Evolutionary conservation across 495 filamentous ascomycete species (phyloP), one percentile per base, ranked within the genome.

Genomic region (Sphaerosporella brunnea): DNA sequence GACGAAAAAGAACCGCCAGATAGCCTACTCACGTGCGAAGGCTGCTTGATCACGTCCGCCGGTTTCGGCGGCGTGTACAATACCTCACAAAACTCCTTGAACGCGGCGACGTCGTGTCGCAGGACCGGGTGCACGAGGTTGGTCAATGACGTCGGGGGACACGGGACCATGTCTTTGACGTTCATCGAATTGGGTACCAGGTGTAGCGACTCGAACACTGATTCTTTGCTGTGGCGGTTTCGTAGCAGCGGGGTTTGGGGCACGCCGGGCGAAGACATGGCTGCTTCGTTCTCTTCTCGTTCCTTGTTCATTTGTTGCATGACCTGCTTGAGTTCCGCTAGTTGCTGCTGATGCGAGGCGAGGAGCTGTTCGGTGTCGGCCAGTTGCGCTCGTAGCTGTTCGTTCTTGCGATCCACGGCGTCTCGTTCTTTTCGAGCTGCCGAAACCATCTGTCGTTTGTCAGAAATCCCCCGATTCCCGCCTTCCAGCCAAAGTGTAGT

Each of bases 341-440:
- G 71, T 63, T 97, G 90, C 58, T 96, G 85, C 59, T 94, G 88
- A 49, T 93, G 86, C 5, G 82, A 90, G 34, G 75, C 73, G 34
- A 96, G 71, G 23, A 97, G 73, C n/a, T 70, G 64, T 63, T 96
- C 90, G 2, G 80, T 84, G 60, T 96, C 84, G 52, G 74, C 76
- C 38, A 92, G 66, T 62, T 90, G 81, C 16, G 73, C 69, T 52
- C 75, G 76, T 19, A 93, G 67, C 62, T 87, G 83, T 48, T 85
- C 79, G 50, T 82, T 88, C 58, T 78, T 80, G 47, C 78, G 74
- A 53, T 83, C 77, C 30, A 84, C 72, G 28, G 69, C 69, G 55
- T 92, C 84, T 18, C 78, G 74, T 52, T 88, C 80, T 51, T 71
- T 75, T 51, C 77, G 73, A 16, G 78, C 79, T 18, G 78, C 79